Evolutionary conservation across 441 rosid genomes (phyloP).

Genomic region (Viola pubescens): DNA sequence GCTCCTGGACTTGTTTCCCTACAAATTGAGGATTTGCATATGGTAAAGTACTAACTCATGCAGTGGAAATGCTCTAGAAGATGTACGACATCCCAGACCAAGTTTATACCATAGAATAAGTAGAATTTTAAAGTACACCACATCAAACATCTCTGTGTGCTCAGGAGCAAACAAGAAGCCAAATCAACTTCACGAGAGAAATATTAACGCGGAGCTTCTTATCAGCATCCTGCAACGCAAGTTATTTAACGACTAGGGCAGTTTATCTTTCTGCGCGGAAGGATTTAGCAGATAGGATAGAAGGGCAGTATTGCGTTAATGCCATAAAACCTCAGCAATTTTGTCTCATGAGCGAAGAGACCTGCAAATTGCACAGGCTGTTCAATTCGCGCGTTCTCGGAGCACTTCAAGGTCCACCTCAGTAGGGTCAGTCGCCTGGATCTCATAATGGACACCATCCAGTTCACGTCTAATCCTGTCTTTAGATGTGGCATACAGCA

Average conservation of each 20-base stretch:
- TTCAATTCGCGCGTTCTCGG: constrained; percentile 40
- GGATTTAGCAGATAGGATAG: neutral
- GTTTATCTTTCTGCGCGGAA: neutral
- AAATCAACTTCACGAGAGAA: neutral
- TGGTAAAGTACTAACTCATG: neutral
- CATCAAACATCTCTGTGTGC: neutral
- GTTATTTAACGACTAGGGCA: neutral
- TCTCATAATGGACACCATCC: constrained; percentile 45
- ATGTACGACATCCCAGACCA: too few relatives aligned
- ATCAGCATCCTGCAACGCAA: constrained; percentile 14
- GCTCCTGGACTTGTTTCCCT: too few relatives aligned
- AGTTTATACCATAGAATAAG: neutral
- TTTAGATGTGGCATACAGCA: constrained; percentile 56
- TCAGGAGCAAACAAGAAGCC: constrained; percentile 3
- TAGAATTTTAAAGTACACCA: neutral
- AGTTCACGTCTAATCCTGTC: constrained; percentile 43
- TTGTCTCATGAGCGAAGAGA: constrained; percentile 9
- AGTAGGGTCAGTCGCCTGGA: constrained; percentile 53
- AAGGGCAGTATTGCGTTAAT: neutral
- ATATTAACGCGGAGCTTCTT: neutral
- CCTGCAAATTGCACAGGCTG: neutral
- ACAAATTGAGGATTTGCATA: neutral
- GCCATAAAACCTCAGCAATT: neutral
- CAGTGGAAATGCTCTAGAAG: neutral
- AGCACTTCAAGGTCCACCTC: constrained; percentile 52